Base-by-base conservation (phyloP, 345 rosid species). In the Linum trigynum region DNA sequence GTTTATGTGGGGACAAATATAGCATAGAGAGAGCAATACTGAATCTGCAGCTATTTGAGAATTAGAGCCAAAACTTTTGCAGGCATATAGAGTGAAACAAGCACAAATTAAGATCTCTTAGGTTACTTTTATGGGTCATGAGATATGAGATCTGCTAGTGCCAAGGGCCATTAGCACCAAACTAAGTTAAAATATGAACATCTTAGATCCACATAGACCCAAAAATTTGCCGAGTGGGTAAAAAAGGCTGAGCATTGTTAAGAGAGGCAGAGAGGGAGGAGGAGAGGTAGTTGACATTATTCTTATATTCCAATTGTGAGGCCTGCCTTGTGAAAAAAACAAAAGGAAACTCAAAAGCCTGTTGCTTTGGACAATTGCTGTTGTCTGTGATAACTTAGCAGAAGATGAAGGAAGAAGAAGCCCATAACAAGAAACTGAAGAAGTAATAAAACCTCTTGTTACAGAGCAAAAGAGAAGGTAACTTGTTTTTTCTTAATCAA, bases 401-500 rank as follows among this genome's bases (percentile, higher is more conserved):
- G 58, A 43, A 42, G 59, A 12, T n/a, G 56, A 64, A 1, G 14
- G 2, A n/a, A 38, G 14, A 59, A 5, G 9, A 5, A 1, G 9
- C 61, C 7, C 14, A 0, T 1, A 15, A 62, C 45, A 14, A 41
- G 6, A 67, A 39, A 37, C 12, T 41, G 39, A 56, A 6, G 7
- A 38, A 38, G 45, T 5, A 39, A 17, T 61, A 43, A 56, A 17
- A 37, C 32, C 32, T 23, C 32, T 23, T 59, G 57, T 35, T 60
- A 35, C 42, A 64, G 3, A n/a, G 48, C 39, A 60, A 65, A 17
- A 55, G 50, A n/a, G 39, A 41, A 61, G 3, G 10, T 7, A 38
- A 10, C n/a, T 59, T 38, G 37, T 3, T 0, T 57, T 12, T 23
- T 1, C 32, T 23, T 2, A 56, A 58, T 80, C 65, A 92, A 39